Base-by-base conservation (phyloP, 768 basidiomycete genomes). In the Trametes coccinea region DNA sequence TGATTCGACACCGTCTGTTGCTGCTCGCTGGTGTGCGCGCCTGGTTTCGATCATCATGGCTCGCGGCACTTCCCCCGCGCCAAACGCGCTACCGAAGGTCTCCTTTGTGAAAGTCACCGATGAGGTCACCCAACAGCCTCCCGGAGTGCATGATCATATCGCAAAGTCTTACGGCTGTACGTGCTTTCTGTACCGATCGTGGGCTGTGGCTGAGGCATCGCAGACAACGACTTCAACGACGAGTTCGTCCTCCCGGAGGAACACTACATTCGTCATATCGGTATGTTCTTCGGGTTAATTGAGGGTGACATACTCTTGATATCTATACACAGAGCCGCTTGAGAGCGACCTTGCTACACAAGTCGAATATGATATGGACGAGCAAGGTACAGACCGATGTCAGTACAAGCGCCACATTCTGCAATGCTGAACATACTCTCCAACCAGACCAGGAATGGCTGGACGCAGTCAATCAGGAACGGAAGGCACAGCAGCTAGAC, bases 291-390 rank as follows among this genome's bases (percentile, higher is more conserved):
- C 34, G 34, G 30, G 13, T 11, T 13, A 11, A 14, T 4, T 31
- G 3, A 14, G 22, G 22, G 22, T 7, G 2, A 31, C 30, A 17
- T 5, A 3, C 30, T 29, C 30, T 31, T 29, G 31, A 1, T 4
- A 10, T 22, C 29, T 55, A 37, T 49, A 49, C 30, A 27, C 70
- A 93, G 95, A 97, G 69, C 96, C 96, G 0, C 78, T 97, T 66
- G 96, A 99, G 72, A 86, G 85, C 49, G 97, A 99, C 66, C 84
- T 98, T 16, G 89, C 90, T 6, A 84, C 85, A 41, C 94, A 96
- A 67, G 96, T 99, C 27, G 97, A 98, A 74, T 99, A 99, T 79
- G 97, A 98, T 71, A 98, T 99, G 95, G 97, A 98, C 71, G 97
- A 98, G 71, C 95, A 98, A 85, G 95, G 94, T 90, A 37, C 30